A percentile compares a stretch with the other conserved stretches of the same genome.
phyloP scores from a whole-genome alignment of 345 rosid genomes.

The Gossypium herbaceum region DNA sequence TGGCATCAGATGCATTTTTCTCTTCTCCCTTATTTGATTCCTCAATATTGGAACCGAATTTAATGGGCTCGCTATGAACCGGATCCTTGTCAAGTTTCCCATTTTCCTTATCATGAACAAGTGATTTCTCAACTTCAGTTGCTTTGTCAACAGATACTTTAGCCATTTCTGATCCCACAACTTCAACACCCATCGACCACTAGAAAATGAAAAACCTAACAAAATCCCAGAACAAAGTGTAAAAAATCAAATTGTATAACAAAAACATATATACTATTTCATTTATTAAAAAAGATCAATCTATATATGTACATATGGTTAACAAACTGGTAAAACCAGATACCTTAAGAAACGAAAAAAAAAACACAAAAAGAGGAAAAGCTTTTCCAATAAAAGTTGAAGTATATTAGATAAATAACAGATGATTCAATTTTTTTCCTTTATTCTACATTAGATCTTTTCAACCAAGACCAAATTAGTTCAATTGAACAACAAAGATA shows the following conservation, averaged over 20 bases:
- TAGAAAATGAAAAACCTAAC: conserved; percentile 18
- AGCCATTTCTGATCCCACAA: conserved; percentile 66
- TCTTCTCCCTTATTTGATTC: conserved; percentile 42
- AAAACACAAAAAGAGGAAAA: no score
- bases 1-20: conserved; percentile 35
- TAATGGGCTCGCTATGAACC: conserved; percentile 36
- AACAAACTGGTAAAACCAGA: no score
- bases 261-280: background rate
- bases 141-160: conserved; percentile 45
- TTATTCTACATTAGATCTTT: background rate
- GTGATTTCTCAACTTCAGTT: conserved; percentile 31
- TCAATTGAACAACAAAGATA: background rate
- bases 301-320: background rate
- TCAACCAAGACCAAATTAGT: background rate
- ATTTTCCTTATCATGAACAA: conserved; percentile 37
- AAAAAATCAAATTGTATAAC: background rate
- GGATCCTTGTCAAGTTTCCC: conserved; percentile 47
- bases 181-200: conserved; percentile 73
- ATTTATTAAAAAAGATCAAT: background rate
- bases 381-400: background rate
- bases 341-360: no score
- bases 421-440: background rate
- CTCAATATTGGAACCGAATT: conserved; percentile 60
- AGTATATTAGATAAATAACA: background rate
- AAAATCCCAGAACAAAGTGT: conserved; percentile 6